phyloP scores from a whole-genome alignment of 2,329 filamentous ascomycete species.

The Colletotrichum higginsianum region DNA sequence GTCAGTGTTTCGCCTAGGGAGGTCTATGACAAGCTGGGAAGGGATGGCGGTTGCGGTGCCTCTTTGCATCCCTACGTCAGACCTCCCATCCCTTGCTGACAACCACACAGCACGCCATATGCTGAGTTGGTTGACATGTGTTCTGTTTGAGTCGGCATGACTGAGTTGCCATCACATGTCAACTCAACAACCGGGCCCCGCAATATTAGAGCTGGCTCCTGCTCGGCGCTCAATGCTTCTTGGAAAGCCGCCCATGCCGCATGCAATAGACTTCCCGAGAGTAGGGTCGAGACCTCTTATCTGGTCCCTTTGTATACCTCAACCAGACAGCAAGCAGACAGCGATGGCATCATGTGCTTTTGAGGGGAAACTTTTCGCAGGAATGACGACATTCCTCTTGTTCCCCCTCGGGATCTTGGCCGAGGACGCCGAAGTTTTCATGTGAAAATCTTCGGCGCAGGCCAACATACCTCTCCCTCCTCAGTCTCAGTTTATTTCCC shows the following conservation, averaged over 20 bases:
- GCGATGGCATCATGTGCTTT: background rate
- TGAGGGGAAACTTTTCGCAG: conserved; percentile 1
- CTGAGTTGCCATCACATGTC: conserved; percentile 29
- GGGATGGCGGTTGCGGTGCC: conserved; percentile 12
- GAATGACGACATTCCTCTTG: background rate
- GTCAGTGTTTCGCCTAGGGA: conserved; percentile 37
- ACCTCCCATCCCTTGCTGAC: background rate
- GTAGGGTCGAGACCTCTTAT: background rate
- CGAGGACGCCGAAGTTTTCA: background rate
- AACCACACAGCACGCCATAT: background rate
- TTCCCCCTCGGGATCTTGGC: background rate
- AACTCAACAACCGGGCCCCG: conserved; percentile 11
- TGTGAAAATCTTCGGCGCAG: background rate
- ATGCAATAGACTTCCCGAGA: conserved; percentile 17
- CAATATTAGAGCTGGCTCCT: conserved; percentile 21
- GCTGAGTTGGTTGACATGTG: too few relatives aligned
- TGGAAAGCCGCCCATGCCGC: conserved; percentile 11
- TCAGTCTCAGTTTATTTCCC: background rate
- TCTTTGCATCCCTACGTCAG: conserved; percentile 22
- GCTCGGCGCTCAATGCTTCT: conserved; percentile 1
- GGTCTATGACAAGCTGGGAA: conserved; percentile 31
- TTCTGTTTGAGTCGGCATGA: too few relatives aligned
- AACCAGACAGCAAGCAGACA: background rate
- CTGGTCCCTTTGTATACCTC: background rate
- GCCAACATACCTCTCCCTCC: background rate